A percentile compares a stretch with the other conserved stretches of the same genome.
phyloP scores from a whole-genome alignment of 441 rosid genomes.

The Bocquillonia castaneifolia region DNA sequence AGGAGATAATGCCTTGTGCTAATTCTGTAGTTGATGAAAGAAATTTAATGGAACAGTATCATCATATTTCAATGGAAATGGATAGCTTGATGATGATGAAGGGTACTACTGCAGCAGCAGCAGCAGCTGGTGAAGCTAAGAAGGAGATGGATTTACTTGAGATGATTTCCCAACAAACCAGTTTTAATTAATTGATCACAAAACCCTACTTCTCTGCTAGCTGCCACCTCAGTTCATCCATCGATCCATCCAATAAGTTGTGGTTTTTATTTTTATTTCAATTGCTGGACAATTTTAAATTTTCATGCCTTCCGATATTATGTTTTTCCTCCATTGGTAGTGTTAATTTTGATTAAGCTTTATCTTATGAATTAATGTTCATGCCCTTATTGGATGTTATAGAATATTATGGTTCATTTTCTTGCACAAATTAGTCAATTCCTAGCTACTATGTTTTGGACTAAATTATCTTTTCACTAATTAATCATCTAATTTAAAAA shows the following conservation, averaged over 20 bases:
- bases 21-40: constrained; percentile 13
- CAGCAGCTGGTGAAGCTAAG: constrained; percentile 10
- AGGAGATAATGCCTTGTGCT: constrained; percentile 9
- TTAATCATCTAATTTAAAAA: too few relatives aligned
- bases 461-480: too few relatives aligned
- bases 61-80: constrained; percentile 17
- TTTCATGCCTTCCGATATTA: too few relatives aligned
- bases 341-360: too few relatives aligned
- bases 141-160: constrained; percentile 40
- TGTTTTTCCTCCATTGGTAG: too few relatives aligned
- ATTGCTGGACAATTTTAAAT: background rate
- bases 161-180: constrained; percentile 27
- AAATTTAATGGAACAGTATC: background rate
- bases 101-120: too few relatives aligned
- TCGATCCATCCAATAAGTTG: too few relatives aligned
- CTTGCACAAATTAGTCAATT: too few relatives aligned
- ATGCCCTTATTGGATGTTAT: too few relatives aligned
- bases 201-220: constrained; percentile 6
- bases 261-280: background rate
- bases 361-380: too few relatives aligned
- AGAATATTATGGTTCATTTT: too few relatives aligned
- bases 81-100: constrained; percentile 23
- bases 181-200: background rate
- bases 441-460: too few relatives aligned
- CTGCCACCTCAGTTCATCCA: background rate